Evolutionary conservation across 106 monocot species (phyloP).

Genomic region (Acanthochlamys bracteata): DNA sequence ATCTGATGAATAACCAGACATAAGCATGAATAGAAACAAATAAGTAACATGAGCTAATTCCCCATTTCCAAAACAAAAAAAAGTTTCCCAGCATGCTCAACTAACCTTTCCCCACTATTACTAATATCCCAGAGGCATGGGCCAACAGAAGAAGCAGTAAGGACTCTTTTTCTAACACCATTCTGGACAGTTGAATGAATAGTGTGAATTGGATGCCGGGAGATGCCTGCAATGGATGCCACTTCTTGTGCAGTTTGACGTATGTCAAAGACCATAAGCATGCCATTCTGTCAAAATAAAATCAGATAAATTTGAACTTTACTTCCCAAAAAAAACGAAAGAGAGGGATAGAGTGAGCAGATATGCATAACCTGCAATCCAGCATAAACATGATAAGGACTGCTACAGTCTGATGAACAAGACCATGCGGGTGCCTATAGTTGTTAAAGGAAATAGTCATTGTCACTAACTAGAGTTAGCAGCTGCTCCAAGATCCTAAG

Average conservation of each 20-base stretch:
- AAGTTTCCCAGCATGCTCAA: neutral
- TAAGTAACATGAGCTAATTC: too few species aligned
- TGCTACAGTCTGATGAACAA: conserved; percentile 55
- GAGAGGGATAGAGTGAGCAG: neutral
- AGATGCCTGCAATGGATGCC: conserved; percentile 44
- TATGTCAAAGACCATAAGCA: conserved; percentile 67
- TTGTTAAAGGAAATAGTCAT: neutral
- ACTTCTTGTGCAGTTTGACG: conserved; percentile 68
- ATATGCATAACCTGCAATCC: conserved; percentile 69
- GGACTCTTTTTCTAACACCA: conserved; percentile 22
- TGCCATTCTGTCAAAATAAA: conserved; percentile 56
- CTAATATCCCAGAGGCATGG: conserved; percentile 66
- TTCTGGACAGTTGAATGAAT: conserved; percentile 36
- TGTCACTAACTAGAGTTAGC: too few species aligned
- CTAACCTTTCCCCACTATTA: conserved; percentile 44
- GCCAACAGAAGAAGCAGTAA: conserved; percentile 84
- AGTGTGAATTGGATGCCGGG: conserved; percentile 61
- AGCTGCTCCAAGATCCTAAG: too few species aligned
- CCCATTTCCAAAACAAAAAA: too few species aligned
- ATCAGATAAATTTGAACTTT: neutral
- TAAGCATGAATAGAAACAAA: too few species aligned
- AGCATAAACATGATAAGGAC: conserved; percentile 63
- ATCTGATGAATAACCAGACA: too few species aligned
- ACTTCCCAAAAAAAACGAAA: conserved; percentile 6
- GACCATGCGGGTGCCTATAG: conserved; percentile 83